Conservation (phyloP, 1,284 basidiomycete species). For the Kwoniella shivajii region DNA sequence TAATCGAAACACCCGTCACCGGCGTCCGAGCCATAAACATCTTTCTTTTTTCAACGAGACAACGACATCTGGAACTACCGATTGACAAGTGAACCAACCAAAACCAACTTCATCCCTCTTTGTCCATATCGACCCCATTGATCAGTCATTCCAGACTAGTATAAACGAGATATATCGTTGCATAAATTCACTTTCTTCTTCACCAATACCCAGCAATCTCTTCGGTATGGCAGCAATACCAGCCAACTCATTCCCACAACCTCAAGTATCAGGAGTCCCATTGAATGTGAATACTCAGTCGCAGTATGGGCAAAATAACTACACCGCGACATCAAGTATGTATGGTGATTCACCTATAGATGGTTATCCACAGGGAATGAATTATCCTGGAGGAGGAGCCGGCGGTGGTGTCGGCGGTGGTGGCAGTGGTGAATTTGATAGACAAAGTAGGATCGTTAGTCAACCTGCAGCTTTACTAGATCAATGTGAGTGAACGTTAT, state of each 20-base stretch:
- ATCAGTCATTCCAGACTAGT: too few relatives aligned
- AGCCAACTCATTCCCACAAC: slow-evolving; percentile 4
- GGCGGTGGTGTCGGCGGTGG: too few relatives aligned
- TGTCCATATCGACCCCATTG: background rate
- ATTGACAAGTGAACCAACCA: too few relatives aligned
- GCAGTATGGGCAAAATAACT: slow-evolving; percentile 6
- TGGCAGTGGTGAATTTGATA: slow-evolving; percentile 15
- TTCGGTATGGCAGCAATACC: slow-evolving; percentile 3
- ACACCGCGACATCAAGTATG: slow-evolving; percentile 1
- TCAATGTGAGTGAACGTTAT: slow-evolving; percentile 45
- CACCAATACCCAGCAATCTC: background rate
- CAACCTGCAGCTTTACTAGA: slow-evolving; percentile 48
- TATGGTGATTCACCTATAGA: slow-evolving; percentile 10
- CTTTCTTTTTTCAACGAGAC: too few relatives aligned
- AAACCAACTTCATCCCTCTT: too few relatives aligned
- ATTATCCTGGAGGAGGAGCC: slow-evolving; percentile 13
- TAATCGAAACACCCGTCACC: background rate
- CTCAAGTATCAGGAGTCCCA: background rate
- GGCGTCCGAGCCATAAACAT: slow-evolving; percentile 8
- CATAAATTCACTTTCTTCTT: background rate
- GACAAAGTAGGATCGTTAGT: slow-evolving; percentile 32
- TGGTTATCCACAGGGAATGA: slow-evolving; percentile 14
- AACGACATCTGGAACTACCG: too few relatives aligned
- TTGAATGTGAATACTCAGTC: slow-evolving; percentile 3
- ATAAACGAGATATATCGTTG: too few relatives aligned